Percentiles rank a stretch among this genome's conserved stretches.
Conservation (phyloP, 2,329 filamentous ascomycete genomes). For the Fusarium graminum region DNA sequence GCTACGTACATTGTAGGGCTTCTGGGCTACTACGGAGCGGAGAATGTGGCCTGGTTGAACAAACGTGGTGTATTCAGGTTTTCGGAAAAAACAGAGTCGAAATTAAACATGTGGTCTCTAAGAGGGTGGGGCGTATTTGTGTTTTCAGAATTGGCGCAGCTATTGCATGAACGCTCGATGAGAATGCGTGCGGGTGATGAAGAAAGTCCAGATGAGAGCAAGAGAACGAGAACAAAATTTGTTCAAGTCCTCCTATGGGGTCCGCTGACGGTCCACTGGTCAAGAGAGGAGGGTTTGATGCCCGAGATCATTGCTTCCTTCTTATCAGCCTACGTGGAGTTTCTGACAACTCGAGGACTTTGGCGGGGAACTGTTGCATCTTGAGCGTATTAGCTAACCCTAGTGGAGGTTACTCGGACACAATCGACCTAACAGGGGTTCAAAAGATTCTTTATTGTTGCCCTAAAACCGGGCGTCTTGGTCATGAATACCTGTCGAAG, state of each 20-base stretch:
- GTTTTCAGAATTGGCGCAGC: constrained; percentile 21
- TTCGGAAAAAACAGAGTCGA: constrained; percentile 22
- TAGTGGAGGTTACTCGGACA: neutral
- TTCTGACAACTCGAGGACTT: constrained; percentile 19
- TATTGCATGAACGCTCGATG: constrained; percentile 14
- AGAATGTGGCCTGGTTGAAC: constrained; percentile 28
- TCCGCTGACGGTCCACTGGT: constrained; percentile 34
- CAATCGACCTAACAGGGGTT: too few relatives aligned
- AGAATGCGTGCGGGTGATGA: neutral
- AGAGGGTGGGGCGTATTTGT: constrained; percentile 25
- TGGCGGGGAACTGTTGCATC: constrained; percentile 21
- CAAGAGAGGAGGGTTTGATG: constrained; percentile 14
- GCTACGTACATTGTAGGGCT: constrained; percentile 22
- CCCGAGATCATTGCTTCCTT: constrained; percentile 24
- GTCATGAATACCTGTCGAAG: too few relatives aligned
- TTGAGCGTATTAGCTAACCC: neutral
- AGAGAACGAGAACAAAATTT: constrained; percentile 26
- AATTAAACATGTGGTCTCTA: constrained; percentile 25
- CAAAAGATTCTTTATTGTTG: too few relatives aligned
- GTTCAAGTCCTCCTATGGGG: constrained; percentile 19
- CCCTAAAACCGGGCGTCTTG: too few relatives aligned
- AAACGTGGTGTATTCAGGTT: constrained; percentile 13
- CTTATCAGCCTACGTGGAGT: constrained; percentile 32
- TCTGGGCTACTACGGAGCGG: constrained; percentile 12
- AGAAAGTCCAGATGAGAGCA: neutral